phyloP scores from a whole-genome alignment of 192 early-diverging fungal genomes.

The Entomortierella chlamydospora region DNA sequence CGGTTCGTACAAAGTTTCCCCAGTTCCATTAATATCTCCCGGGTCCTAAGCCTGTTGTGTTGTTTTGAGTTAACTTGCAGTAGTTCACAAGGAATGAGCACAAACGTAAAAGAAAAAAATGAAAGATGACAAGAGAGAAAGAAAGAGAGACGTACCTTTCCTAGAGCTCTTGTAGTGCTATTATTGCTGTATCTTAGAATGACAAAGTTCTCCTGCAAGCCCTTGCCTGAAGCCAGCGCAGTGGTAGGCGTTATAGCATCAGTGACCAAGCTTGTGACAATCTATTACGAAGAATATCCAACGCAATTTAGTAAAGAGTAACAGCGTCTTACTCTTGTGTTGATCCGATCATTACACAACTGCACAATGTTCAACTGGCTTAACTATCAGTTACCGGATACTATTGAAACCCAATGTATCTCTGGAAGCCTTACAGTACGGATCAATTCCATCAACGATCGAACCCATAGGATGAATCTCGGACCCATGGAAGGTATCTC shows the following conservation, averaged over 20 bases:
- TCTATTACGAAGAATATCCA: constrained; percentile 7
- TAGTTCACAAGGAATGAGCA: neutral
- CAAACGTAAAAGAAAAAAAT: neutral
- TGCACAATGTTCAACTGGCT: too few relatives aligned
- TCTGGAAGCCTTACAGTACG: too few relatives aligned
- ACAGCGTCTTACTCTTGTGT: too few relatives aligned
- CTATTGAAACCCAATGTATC: too few relatives aligned
- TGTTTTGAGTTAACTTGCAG: constrained; percentile 13
- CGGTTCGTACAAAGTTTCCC: constrained; percentile 70
- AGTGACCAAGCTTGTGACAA: constrained; percentile 56
- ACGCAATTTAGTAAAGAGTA: too few relatives aligned
- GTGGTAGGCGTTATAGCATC: constrained; percentile 71
- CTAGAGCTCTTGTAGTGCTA: neutral
- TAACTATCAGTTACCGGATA: too few relatives aligned
- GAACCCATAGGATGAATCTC: too few relatives aligned
- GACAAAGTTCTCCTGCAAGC: constrained; percentile 53
- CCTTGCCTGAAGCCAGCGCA: constrained; percentile 63
- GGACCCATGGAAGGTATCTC: too few relatives aligned
- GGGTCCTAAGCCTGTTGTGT: constrained; percentile 42
- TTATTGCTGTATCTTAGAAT: constrained; percentile 52
- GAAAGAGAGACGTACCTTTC: neutral
- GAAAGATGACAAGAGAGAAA: neutral
- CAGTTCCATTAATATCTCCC: constrained; percentile 67
- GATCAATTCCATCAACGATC: too few relatives aligned
- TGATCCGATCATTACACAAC: too few relatives aligned